These are phyloP conservation scores for Nephelium lappaceum DNA, from an alignment of 345 rosid genomes.

Conservation along the genomic window DNA sequence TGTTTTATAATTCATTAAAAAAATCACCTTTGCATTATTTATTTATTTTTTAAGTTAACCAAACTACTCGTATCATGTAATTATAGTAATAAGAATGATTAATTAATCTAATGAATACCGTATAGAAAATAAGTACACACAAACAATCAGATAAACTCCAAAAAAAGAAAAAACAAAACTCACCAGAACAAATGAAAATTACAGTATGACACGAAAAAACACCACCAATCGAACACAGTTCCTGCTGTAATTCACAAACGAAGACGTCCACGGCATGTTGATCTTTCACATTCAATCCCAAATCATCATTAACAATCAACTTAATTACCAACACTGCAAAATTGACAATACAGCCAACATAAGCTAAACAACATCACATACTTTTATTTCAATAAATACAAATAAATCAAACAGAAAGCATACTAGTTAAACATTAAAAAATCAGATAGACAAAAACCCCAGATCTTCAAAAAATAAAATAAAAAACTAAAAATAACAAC, in stretches of 20 bases:
- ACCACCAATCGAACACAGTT: constrained; percentile 68
- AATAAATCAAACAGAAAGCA: background rate
- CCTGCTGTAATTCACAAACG: constrained; percentile 65
- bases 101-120: background rate
- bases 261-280: constrained; percentile 82
- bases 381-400: background rate
- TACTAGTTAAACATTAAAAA: background rate
- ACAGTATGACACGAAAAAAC: constrained; percentile 80
- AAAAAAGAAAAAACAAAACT: constrained; percentile 8
- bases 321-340: constrained; percentile 38
- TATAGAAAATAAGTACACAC: background rate
- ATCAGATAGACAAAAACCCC: background rate
- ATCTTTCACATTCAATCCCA: constrained; percentile 29
- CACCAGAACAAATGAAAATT: constrained; percentile 46
- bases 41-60: background rate
- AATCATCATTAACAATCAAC: background rate
- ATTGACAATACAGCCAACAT: constrained; percentile 11
- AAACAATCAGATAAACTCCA: background rate
- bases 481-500: background rate
- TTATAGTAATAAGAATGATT: background rate
- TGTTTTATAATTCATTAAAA: background rate
- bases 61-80: background rate
- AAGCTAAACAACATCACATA: background rate
- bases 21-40: background rate
- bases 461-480: background rate